A percentile compares a stretch with the other conserved stretches of the same genome.
These are phyloP conservation scores for Aspergillus spinulosporus DNA, from an alignment of 2,329 filamentous ascomycete genomes.

Conservation along the genomic window DNA sequence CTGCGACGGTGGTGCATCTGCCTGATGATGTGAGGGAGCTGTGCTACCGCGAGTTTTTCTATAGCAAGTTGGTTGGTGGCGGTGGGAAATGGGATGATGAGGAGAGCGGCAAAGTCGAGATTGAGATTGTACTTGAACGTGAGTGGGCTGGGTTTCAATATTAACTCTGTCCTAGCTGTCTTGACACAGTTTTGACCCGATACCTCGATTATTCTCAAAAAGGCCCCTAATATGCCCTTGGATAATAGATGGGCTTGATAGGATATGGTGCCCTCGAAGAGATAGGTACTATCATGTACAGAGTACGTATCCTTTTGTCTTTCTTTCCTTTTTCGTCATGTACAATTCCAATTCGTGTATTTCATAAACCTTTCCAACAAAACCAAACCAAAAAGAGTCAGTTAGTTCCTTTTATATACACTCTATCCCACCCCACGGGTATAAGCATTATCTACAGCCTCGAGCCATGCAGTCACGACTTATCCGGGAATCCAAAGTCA, in stretches of 20 bases:
- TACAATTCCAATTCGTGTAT: neutral
- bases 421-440: neutral
- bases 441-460: neutral
- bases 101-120: neutral
- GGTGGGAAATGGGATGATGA: neutral
- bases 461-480: slow-evolving; percentile 34
- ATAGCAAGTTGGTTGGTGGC: neutral
- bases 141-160: slow-evolving; percentile 22
- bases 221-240: too few relatives aligned
- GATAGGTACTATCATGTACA: neutral
- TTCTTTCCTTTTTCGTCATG: neutral
- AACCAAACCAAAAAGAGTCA: neutral
- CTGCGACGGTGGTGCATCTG: neutral
- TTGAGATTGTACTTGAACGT: slow-evolving; percentile 17
- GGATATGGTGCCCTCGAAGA: neutral
- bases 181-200: neutral
- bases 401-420: slow-evolving; percentile 12
- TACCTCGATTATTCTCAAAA: neutral
- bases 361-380: neutral
- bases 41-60: slow-evolving; percentile 26
- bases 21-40: slow-evolving; percentile 20
- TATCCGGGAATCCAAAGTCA: slow-evolving; percentile 72
- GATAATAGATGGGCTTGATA: too few relatives aligned
- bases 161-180: neutral
- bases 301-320: neutral